Evolutionary conservation across 768 basidiomycete genomes (phyloP).

Genomic region (Xerocomellus chrysenteron): DNA sequence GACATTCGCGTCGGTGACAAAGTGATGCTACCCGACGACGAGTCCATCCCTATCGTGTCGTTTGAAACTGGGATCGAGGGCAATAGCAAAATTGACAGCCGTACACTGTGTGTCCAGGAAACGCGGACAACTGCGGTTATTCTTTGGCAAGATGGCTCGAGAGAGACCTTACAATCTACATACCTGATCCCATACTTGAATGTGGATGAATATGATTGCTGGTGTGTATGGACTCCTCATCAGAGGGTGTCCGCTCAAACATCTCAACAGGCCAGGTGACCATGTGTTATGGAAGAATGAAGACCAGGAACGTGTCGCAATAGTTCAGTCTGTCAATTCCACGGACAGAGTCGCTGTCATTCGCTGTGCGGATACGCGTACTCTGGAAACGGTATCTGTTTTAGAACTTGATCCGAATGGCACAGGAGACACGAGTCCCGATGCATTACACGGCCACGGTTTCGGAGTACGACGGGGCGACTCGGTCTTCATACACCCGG

Average conservation of each 20-base stretch:
- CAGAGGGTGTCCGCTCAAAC: constrained; percentile 4
- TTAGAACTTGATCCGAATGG: constrained; percentile 91
- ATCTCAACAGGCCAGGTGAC: constrained; percentile 76
- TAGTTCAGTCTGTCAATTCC: constrained; percentile 79
- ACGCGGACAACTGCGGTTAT: constrained; percentile 69
- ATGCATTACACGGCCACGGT: constrained; percentile 49
- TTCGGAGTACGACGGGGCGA: constrained; percentile 84
- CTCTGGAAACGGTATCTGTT: constrained; percentile 68
- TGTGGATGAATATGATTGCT: constrained; percentile 90
- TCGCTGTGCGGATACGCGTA: constrained; percentile 52
- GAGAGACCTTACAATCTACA: constrained; percentile 58
- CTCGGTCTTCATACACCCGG: constrained; percentile 75
- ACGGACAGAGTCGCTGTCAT: constrained; percentile 68
- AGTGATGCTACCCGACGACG: constrained; percentile 54
- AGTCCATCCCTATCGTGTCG: constrained; percentile 50
- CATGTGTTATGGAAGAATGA: constrained; percentile 84
- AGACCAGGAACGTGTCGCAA: constrained; percentile 59
- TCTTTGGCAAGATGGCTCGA: constrained; percentile 85
- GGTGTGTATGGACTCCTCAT: constrained; percentile 44
- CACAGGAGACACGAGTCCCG: constrained; percentile 47
- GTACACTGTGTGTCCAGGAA: constrained; percentile 63
- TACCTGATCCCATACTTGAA: constrained; percentile 80
- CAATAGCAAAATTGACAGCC: constrained; percentile 48
- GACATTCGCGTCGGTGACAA: constrained; percentile 76
- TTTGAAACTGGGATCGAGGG: constrained; percentile 55